Percentiles rank a stretch among this genome's conserved stretches.
Evolutionary conservation across 2,329 filamentous ascomycete genomes (phyloP).

Genomic region (Trichoderma pleuroti): DNA sequence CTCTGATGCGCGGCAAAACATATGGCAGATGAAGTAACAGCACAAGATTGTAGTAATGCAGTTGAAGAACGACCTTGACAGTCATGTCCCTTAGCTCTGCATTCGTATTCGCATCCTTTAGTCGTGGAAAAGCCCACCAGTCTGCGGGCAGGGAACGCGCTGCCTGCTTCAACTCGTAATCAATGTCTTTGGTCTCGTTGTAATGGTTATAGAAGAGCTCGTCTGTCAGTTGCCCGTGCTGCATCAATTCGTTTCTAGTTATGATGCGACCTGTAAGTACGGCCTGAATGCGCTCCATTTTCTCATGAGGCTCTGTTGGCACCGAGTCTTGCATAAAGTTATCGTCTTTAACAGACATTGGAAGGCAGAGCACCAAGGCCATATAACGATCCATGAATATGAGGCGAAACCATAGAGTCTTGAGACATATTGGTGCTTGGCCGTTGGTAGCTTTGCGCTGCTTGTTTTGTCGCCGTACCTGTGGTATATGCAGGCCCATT

Average conservation of each 20-base stretch:
- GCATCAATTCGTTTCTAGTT: constrained; percentile 21
- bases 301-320: constrained; percentile 27
- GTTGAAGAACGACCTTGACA: constrained; percentile 33
- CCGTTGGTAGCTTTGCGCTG: neutral
- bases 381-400: constrained; percentile 37
- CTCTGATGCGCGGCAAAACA: constrained; percentile 26
- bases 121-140: constrained; percentile 36
- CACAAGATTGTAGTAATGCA: constrained; percentile 38
- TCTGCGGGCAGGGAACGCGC: constrained; percentile 31
- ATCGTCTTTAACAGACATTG: constrained; percentile 29
- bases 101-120: constrained; percentile 24
- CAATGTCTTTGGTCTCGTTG: constrained; percentile 31
- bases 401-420: constrained; percentile 38
- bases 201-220: constrained; percentile 21
- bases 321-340: constrained; percentile 25
- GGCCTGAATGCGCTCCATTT: constrained; percentile 32
- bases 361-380: constrained; percentile 39
- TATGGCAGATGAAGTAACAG: constrained; percentile 41
- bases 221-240: neutral
- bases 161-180: constrained; percentile 32
- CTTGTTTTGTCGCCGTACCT: neutral
- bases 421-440: neutral
- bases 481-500: neutral
- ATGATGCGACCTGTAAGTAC: constrained; percentile 37
- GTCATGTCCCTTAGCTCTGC: constrained; percentile 29